Conservation (phyloP, 176 grass and related monocot genomes). For the Puccinellia tenuiflora region DNA sequence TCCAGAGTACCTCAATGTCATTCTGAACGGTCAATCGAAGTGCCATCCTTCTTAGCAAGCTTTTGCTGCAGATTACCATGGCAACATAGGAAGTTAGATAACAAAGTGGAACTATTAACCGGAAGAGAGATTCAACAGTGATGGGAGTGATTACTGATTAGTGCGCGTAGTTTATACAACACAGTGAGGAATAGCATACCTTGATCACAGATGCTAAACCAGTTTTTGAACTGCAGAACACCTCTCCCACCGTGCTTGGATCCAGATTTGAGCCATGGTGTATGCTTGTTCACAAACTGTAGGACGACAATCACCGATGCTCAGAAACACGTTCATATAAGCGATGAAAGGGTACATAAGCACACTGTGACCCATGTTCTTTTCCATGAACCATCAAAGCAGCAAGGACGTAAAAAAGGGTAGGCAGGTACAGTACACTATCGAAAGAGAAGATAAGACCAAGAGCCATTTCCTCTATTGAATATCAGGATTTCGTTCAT, state of each 20-base stretch:
- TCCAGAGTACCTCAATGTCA: constrained; percentile 71
- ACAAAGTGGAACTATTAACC: not conserved
- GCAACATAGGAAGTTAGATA: constrained; percentile 5
- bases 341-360: not conserved
- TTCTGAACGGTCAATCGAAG: constrained; percentile 44
- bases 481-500: not conserved
- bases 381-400: not conserved
- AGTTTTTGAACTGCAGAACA: constrained; percentile 88
- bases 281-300: constrained; percentile 86
- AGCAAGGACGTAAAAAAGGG: not conserved
- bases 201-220: constrained; percentile 79
- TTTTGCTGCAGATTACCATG: constrained; percentile 61
- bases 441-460: too few relatives aligned
- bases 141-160: not conserved
- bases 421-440: not conserved
- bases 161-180: not conserved
- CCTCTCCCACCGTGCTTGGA: constrained; percentile 66
- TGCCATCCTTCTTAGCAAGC: constrained; percentile 70
- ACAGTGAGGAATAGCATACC: constrained; percentile 34
- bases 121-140: not conserved
- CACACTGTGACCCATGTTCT: not conserved
- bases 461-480: not conserved
- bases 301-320: not conserved
- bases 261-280: constrained; percentile 81
- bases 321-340: not conserved